phyloP scores from a whole-genome alignment of 2,329 filamentous ascomycete genomes.

The Botrytis galanthina region DNA sequence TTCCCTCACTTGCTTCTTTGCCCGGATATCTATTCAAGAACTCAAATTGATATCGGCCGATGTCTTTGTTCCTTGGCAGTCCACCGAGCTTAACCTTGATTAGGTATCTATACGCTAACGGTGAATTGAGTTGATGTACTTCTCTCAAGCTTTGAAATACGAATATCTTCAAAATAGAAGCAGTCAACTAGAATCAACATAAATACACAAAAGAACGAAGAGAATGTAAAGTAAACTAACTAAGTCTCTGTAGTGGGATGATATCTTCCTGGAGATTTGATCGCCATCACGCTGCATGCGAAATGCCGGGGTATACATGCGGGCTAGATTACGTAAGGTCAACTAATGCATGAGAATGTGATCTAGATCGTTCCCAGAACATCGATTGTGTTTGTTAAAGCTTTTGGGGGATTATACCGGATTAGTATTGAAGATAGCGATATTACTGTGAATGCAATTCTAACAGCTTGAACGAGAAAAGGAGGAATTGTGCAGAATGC shows the following conservation, averaged over 20 bases:
- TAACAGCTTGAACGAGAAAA: background rate
- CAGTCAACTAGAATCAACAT: background rate
- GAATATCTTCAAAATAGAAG: background rate
- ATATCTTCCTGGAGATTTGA: background rate
- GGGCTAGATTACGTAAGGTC: background rate
- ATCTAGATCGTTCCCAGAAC: conserved; percentile 4
- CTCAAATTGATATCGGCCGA: background rate
- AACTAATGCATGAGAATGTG: background rate
- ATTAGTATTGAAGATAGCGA: background rate
- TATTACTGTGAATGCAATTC: background rate
- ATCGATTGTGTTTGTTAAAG: background rate
- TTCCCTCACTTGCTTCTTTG: background rate
- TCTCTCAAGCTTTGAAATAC: background rate
- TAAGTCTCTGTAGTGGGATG: background rate
- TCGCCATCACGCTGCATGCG: background rate
- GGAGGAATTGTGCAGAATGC: background rate
- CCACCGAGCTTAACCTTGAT: background rate
- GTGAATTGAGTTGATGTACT: background rate
- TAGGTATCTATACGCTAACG: background rate
- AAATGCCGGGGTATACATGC: background rate
- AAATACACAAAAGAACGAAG: background rate
- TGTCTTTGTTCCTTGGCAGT: conserved; percentile 3
- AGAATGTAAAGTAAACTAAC: background rate
- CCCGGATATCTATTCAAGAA: background rate
- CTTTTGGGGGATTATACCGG: background rate